Evolutionary conservation across 805 yeast species (phyloP), one percentile per base, ranked within the genome.

Genomic region (Grigorovia jiainica): DNA sequence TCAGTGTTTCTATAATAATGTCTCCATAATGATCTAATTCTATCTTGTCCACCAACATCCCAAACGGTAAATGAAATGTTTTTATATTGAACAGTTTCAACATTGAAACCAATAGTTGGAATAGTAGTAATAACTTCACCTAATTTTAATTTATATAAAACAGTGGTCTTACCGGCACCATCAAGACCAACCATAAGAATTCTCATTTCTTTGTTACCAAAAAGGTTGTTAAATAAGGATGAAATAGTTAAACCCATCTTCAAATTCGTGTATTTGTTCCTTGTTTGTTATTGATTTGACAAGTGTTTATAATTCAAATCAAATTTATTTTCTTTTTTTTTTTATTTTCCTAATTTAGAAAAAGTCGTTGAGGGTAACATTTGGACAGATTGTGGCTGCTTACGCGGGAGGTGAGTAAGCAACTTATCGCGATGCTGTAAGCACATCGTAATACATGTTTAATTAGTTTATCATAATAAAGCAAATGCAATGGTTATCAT

Each of bases 1-100:
- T 90, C 97, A 48, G 97, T 87, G 78, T 90, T 90, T 73, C 90
- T 96, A 84, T 80, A 90, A 69, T 90, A 90, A 72, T 90, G 95
- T 79, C 97, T 84, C 97, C 97, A 90, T 68, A 90, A 75, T 48
- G 97, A 96, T 74, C 97, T 85, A 61, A 90, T 90, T 73, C 89
- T 89, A 70, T 87, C 96, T 75, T 90, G 97, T 78, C 97, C 97
- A 84, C 97, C 97, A 57, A 90, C 96, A 78, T 90, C 97, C 97
- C 97, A 87, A 53, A 87, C 96, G 46, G 95, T 87, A 73, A 87
- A 87, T 38, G 95, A 82, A 67, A 87, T 87, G 80, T 87, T 87
- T 75, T 87, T 87, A 76, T 87, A 87, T 74, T 87, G 95, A 60
- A 87, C 95, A 48, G 96, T 87, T 72, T 87, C 97, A 56, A 87